Percentiles rank a stretch among this genome's conserved stretches.
phyloP scores from a whole-genome alignment of 2,329 filamentous ascomycete genomes.

The Fusarium pseudonygamai region DNA sequence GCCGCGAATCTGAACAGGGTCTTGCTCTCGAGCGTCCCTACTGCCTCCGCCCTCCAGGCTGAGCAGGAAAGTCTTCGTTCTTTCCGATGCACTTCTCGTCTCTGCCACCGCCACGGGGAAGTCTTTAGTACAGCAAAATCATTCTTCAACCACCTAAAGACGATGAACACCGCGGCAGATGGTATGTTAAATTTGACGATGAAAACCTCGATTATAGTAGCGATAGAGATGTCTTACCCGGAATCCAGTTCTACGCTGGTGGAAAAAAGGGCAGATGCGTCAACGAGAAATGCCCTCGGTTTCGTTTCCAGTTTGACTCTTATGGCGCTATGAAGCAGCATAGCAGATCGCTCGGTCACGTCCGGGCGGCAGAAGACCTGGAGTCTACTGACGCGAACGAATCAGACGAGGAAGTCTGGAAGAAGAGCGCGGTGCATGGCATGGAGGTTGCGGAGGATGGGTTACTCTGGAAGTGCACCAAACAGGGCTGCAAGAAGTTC shows the following conservation, averaged over 20 bases:
- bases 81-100: slow-evolving; percentile 19
- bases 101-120: slow-evolving; percentile 18
- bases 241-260: not conserved
- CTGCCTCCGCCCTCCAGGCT: not conserved
- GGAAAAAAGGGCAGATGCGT: not conserved
- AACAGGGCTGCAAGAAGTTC: slow-evolving; percentile 17
- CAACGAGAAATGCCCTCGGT: slow-evolving; percentile 15
- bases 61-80: slow-evolving; percentile 36
- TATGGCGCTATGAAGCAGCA: slow-evolving; percentile 5
- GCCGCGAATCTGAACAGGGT: slow-evolving; percentile 17
- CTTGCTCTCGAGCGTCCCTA: not conserved
- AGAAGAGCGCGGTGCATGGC: slow-evolving; percentile 3
- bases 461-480: slow-evolving; percentile 12
- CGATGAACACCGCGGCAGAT: slow-evolving; percentile 2
- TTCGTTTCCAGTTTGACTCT: not conserved
- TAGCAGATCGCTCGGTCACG: slow-evolving; percentile 5
- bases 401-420: not conserved
- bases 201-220: not conserved
- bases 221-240: not conserved
- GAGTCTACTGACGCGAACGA: not conserved
- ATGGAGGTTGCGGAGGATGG: slow-evolving; percentile 9
- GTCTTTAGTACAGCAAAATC: slow-evolving; percentile 1
- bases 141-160: slow-evolving; percentile 25
- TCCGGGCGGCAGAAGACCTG: not conserved
- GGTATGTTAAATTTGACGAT: not conserved